Conservation (phyloP, 176 grass and related monocot species). For the Phoenix roebelenii region DNA sequence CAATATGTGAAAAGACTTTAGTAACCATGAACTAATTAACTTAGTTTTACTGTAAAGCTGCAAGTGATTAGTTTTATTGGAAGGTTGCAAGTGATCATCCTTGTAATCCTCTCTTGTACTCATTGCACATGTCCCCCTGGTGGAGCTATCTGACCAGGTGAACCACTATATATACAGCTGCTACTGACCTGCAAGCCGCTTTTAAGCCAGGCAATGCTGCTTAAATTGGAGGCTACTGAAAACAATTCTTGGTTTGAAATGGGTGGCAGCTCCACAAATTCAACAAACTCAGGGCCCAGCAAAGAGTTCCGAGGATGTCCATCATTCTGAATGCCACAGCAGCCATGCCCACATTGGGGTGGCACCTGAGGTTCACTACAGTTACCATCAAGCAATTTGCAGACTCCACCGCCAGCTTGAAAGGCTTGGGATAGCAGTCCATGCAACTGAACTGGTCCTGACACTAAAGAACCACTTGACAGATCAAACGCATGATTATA, state of each 20-base stretch:
- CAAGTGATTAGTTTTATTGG: no score
- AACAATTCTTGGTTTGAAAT: slow-evolving; percentile 57
- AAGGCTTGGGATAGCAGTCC: slow-evolving; percentile 23
- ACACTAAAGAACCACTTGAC: slow-evolving; percentile 19
- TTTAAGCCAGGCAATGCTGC: slow-evolving; percentile 96
- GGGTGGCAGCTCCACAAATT: slow-evolving; percentile 65
- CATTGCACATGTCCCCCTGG: no score
- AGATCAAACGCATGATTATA: slow-evolving; percentile 27
- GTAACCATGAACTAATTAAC: no score
- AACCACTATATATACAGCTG: slow-evolving; percentile 10
- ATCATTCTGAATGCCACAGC: slow-evolving; percentile 30
- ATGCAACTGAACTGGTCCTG: slow-evolving; percentile 16
- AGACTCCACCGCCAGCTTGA: slow-evolving; percentile 26
- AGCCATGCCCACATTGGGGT: slow-evolving; percentile 69
- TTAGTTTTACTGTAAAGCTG: no score
- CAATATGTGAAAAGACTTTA: no score
- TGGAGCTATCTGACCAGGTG: no score
- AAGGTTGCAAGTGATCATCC: no score
- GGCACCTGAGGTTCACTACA: slow-evolving; percentile 50
- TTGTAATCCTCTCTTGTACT: no score
- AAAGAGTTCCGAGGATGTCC: slow-evolving; percentile 34
- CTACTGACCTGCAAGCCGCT: slow-evolving; percentile 54
- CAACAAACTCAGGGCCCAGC: slow-evolving; percentile 87
- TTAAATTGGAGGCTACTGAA: slow-evolving; percentile 75
- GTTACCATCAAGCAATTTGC: slow-evolving; percentile 38